phyloP scores from a whole-genome alignment of 2,329 filamentous ascomycete genomes.

The Coleophoma cylindrospora region DNA sequence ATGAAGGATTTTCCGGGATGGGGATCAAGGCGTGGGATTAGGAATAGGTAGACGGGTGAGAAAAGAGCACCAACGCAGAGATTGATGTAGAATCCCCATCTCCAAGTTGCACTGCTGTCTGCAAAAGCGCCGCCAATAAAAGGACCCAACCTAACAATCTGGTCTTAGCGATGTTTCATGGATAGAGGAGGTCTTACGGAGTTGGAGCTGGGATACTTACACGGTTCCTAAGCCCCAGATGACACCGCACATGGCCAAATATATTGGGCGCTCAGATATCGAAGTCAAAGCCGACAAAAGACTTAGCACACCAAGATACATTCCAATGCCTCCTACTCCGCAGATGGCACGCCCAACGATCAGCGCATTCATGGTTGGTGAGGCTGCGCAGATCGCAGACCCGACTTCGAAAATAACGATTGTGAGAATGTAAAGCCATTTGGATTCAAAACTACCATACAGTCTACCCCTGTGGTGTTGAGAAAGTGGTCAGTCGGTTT shows the following conservation, averaged over 20 bases:
- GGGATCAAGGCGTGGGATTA: slow-evolving; percentile 35
- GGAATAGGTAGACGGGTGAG: slow-evolving; percentile 34
- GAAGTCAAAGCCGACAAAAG: slow-evolving; percentile 33
- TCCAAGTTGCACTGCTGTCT: slow-evolving; percentile 36
- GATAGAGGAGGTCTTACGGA: too few relatives aligned
- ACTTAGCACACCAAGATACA: slow-evolving; percentile 40
- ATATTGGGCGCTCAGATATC: slow-evolving; percentile 29
- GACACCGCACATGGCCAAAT: slow-evolving; percentile 27
- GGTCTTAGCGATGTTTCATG: too few relatives aligned
- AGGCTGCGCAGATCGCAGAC: slow-evolving; percentile 28
- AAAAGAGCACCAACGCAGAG: slow-evolving; percentile 38
- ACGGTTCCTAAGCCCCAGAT: slow-evolving; percentile 40
- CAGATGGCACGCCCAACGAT: slow-evolving; percentile 41
- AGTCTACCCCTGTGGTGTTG: slow-evolving; percentile 18
- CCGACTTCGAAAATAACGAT: slow-evolving; percentile 26
- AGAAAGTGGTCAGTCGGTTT: too few relatives aligned
- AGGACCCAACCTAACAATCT: slow-evolving; percentile 27
- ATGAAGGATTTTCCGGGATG: slow-evolving; percentile 16
- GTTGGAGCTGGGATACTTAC: slow-evolving; percentile 13
- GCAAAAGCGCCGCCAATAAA: slow-evolving; percentile 41
- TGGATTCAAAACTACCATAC: slow-evolving; percentile 27
- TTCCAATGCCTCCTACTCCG: slow-evolving; percentile 39
- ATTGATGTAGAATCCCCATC: slow-evolving; percentile 52
- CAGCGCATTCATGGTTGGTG: slow-evolving; percentile 33
- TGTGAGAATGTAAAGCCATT: slow-evolving; percentile 25